Conservation (phyloP, 352 stramenopile species). For the Saprolegnia parasitica region DNA sequence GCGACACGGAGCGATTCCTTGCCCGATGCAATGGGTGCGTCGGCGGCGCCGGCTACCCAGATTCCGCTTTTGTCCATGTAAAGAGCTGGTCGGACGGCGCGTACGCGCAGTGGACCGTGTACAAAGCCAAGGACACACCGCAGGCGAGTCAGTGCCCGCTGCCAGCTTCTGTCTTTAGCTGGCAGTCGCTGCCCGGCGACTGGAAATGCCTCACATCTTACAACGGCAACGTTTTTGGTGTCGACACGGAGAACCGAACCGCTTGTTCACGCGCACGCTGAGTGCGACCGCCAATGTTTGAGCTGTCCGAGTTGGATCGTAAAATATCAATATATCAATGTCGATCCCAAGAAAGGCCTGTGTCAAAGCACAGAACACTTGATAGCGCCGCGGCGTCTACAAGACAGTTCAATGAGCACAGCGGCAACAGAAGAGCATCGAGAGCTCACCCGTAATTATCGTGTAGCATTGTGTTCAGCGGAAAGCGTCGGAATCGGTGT, state of each 20-base stretch:
- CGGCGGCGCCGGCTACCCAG: background rate
- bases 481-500: too few relatives aligned
- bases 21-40: conserved; percentile 14
- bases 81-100: background rate
- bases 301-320: too few relatives aligned
- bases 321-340: too few relatives aligned
- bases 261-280: background rate
- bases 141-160: background rate
- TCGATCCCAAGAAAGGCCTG: too few relatives aligned
- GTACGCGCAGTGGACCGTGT: background rate
- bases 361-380: too few relatives aligned
- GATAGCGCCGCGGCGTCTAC: too few relatives aligned
- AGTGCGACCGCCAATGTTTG: background rate
- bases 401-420: too few relatives aligned
- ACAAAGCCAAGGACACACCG: background rate
- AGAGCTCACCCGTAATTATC: too few relatives aligned
- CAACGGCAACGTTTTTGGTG: background rate
- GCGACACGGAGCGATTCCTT: conserved; percentile 5
- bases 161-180: background rate
- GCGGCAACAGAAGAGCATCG: too few relatives aligned
- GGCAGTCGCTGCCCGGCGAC: background rate
- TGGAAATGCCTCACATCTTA: background rate
- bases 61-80: background rate
- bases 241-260: background rate
- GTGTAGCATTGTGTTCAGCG: too few relatives aligned